Evolutionary conservation across 306 rosid species (phyloP).

Genomic region (Begonia loranthoides): DNA sequence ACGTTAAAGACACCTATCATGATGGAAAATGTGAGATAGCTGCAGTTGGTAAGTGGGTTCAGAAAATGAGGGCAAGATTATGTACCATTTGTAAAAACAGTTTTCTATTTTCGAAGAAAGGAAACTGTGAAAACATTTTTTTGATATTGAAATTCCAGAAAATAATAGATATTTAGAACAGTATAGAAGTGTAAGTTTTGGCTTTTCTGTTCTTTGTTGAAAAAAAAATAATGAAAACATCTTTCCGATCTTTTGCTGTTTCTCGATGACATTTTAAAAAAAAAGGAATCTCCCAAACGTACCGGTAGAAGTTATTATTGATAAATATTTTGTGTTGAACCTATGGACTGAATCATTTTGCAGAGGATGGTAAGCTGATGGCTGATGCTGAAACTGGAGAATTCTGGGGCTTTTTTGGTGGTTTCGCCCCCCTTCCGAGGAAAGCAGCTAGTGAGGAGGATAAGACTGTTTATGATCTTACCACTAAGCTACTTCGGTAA

Average conservation of each 20-base stretch:
- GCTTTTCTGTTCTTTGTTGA: too few relatives aligned
- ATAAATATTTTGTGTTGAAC: constrained; percentile 8
- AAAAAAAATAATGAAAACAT: too few relatives aligned
- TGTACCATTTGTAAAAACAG: too few relatives aligned
- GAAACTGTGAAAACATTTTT: too few relatives aligned
- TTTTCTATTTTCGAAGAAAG: too few relatives aligned
- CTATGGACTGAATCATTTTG: constrained; percentile 18
- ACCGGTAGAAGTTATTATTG: constrained; percentile 7
- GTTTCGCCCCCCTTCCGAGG: constrained; percentile 97
- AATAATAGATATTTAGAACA: too few relatives aligned
- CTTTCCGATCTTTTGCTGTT: too few relatives aligned
- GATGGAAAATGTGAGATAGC: constrained; percentile 94
- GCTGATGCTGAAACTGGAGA: constrained; percentile 94
- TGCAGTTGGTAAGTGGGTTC: constrained; percentile 66
- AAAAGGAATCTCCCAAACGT: too few relatives aligned
- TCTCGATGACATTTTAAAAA: too few relatives aligned
- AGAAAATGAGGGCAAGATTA: neutral
- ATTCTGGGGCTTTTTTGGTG: constrained; percentile 94
- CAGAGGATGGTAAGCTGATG: constrained; percentile 99
- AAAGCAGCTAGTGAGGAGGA: constrained; percentile 53
- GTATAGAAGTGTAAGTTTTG: too few relatives aligned
- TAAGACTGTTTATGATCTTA: constrained; percentile 38
- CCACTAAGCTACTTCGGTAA: constrained; percentile 71
- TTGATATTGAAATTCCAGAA: too few relatives aligned
- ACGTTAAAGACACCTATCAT: constrained; percentile 80